Percentiles rank a stretch among this genome's conserved stretches.
Evolutionary conservation across 2,329 filamentous ascomycete species (phyloP).

Genomic region (Fonsecaea pedrosoi): DNA sequence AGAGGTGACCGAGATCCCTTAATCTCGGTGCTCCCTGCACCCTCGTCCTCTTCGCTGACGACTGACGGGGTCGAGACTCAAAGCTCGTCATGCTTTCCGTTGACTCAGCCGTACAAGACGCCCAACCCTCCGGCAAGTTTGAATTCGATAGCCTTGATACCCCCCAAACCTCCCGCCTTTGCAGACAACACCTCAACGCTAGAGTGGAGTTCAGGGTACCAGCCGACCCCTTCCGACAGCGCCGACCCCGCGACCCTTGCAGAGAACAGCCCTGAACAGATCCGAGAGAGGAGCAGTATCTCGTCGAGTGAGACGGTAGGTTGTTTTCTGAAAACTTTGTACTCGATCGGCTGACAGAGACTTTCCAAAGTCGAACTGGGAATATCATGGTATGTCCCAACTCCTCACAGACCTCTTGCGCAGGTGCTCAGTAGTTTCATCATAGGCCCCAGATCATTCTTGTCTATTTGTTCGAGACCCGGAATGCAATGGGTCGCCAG

Average conservation of each 20-base stretch:
- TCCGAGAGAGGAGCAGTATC: slow-evolving; percentile 15
- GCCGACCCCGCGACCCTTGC: background rate
- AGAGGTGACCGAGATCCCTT: background rate
- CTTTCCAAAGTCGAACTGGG: slow-evolving; percentile 13
- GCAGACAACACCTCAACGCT: background rate
- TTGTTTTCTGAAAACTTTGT: background rate
- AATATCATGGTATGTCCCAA: slow-evolving; percentile 19
- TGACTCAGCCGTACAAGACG: background rate
- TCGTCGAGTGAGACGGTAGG: slow-evolving; percentile 19
- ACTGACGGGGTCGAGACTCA: background rate
- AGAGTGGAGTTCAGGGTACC: background rate
- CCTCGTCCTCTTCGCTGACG: background rate
- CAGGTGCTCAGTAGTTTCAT: background rate
- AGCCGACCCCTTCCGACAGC: background rate
- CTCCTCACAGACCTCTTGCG: background rate
- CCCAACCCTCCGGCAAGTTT: background rate
- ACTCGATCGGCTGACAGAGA: background rate
- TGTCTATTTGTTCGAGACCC: slow-evolving; percentile 23
- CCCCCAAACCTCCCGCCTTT: background rate
- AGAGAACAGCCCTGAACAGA: slow-evolving; percentile 2
- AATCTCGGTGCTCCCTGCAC: background rate
- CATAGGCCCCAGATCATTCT: slow-evolving; percentile 13
- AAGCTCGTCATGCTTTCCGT: background rate
- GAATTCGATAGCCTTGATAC: background rate
- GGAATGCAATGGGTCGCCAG: slow-evolving; percentile 19